Percentiles rank a stretch among this genome's conserved stretches.
Conservation (phyloP, 805 yeast genomes). For the Starmerella bombicola region DNA sequence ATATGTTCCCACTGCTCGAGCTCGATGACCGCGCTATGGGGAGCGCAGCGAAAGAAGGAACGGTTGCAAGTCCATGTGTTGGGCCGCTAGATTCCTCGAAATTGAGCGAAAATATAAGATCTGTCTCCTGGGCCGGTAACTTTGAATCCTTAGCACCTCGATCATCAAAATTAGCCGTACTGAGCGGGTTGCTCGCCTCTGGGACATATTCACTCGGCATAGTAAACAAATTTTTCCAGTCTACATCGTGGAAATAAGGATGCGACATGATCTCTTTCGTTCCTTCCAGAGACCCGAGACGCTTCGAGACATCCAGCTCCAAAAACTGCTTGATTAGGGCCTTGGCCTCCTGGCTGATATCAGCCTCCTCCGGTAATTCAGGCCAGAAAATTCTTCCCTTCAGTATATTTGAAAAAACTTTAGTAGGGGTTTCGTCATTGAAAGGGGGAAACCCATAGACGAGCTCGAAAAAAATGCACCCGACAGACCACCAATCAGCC, state of each 20-base stretch:
- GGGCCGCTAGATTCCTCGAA: background rate
- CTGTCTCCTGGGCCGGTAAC: constrained; percentile 15
- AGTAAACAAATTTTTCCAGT: constrained; percentile 65
- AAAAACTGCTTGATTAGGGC: constrained; percentile 58
- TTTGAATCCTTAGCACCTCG: constrained; percentile 58
- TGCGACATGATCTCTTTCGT: constrained; percentile 69
- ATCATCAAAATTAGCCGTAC: constrained; percentile 79
- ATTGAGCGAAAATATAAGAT: constrained; percentile 8
- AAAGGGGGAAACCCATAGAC: constrained; percentile 91
- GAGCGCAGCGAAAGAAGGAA: background rate
- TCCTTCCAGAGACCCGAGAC: constrained; percentile 62
- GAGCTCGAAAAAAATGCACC: constrained; percentile 88
- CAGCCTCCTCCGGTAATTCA: constrained; percentile 32
- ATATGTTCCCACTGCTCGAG: background rate
- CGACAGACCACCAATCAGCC: constrained; percentile 99
- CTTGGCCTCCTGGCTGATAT: constrained; percentile 51
- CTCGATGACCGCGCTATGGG: background rate
- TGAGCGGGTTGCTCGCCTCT: constrained; percentile 59
- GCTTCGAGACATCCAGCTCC: constrained; percentile 45
- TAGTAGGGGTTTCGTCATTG: constrained; percentile 65
- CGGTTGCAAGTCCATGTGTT: background rate
- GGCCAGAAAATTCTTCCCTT: constrained; percentile 79
- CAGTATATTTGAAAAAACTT: constrained; percentile 72
- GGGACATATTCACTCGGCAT: constrained; percentile 77
- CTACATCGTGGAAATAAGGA: constrained; percentile 54